These are phyloP conservation scores for Colletotrichum costaricense DNA, from an alignment of 2,329 filamentous ascomycete genomes.

Conservation along the genomic window DNA sequence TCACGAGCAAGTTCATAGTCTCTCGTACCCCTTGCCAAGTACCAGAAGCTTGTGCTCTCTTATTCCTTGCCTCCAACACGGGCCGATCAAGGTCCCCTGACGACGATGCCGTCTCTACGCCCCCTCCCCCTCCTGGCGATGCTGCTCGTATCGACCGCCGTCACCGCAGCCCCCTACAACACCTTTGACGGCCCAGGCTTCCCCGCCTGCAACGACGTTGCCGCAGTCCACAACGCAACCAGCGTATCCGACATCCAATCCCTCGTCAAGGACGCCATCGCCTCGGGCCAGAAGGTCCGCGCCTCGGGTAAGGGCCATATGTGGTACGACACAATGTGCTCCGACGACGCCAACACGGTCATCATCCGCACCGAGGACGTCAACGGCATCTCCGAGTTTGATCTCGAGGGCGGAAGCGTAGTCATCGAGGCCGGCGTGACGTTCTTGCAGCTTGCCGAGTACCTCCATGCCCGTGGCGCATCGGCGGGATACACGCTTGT, in stretches of 20 bases:
- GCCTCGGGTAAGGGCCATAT: constrained; percentile 63
- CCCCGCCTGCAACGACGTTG: constrained; percentile 59
- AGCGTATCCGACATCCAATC: constrained; percentile 56
- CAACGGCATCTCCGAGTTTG: constrained; percentile 57
- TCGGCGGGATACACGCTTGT: constrained; percentile 62
- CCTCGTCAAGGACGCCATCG: constrained; percentile 54
- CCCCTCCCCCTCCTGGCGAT: background rate
- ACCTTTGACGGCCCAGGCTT: constrained; percentile 62
- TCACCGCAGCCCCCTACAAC: constrained; percentile 51
- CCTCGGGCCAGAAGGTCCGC: constrained; percentile 53
- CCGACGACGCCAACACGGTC: constrained; percentile 57
- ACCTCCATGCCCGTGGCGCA: constrained; percentile 57
- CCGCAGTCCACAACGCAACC: constrained; percentile 55
- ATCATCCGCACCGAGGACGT: constrained; percentile 59
- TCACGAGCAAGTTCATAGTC: background rate
- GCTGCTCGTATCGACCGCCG: constrained; percentile 37
- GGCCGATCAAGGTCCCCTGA: too few relatives aligned
- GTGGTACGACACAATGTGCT: constrained; percentile 67
- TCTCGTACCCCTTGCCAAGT: background rate
- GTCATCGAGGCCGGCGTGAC: constrained; percentile 63
- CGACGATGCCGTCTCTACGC: background rate
- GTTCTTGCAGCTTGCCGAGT: constrained; percentile 62
- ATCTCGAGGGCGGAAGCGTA: constrained; percentile 55
- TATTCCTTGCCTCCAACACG: background rate
- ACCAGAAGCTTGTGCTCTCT: background rate